A percentile compares a stretch with the other conserved stretches of the same genome.
Evolutionary conservation across 1,139 yeast genomes (phyloP).

Genomic region (Candida sanyaensis): DNA sequence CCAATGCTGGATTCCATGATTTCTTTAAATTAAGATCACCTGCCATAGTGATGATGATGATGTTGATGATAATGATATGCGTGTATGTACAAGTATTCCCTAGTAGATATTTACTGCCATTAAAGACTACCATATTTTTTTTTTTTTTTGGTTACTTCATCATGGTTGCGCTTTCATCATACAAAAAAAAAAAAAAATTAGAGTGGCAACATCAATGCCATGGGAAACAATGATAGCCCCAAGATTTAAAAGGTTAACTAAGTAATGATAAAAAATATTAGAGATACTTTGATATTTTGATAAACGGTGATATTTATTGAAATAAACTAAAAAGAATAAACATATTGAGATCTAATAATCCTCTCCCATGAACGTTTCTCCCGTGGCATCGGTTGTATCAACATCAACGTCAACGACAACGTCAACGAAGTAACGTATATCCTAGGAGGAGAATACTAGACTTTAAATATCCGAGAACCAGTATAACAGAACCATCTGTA

Average conservation of each 20-base stretch:
- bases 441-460: background rate
- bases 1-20: constrained; percentile 93
- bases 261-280: no score
- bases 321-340: background rate
- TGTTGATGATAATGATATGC: background rate
- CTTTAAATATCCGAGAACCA: background rate
- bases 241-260: no score
- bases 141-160: constrained; percentile 2
- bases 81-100: no score
- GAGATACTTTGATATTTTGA: no score
- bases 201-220: background rate
- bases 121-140: background rate
- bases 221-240: background rate
- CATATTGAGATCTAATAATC: background rate
- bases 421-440: background rate
- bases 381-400: no score
- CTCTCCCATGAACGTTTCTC: background rate
- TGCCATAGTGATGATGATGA: constrained; percentile 48
- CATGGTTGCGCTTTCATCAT: background rate
- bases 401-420: no score
- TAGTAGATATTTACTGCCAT: background rate
- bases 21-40: constrained; percentile 87
- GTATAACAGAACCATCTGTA: background rate
- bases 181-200: background rate
- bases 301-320: no score